Evolutionary conservation across 192 early-diverging fungal genomes (phyloP), one percentile per base, ranked within the genome.

Genomic region (Gryganskiella cystojenkinii): DNA sequence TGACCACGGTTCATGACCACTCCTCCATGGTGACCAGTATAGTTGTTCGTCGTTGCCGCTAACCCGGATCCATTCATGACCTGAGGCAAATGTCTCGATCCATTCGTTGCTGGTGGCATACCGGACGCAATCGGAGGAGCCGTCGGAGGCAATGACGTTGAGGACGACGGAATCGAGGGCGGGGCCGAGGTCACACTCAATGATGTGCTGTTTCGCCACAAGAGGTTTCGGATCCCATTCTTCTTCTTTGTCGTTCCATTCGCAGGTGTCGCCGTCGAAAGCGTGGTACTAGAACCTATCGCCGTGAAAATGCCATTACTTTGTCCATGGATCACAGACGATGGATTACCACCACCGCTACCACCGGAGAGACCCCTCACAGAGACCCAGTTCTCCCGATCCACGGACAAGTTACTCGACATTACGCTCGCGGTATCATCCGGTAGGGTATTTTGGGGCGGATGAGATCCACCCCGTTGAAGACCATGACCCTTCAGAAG

Each of bases 341-440:
- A n/a, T n/a, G n/a, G 40, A 61, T n/a, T 27, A 28, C 59, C 44
- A 50, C 33, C 44, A 7, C 15, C 28, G 9, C 42, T 35, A 9
- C 61, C 44, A 6, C 67, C 57, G 17, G 58, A 52, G 25, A 64
- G 20, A 51, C 63, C 49, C 5, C 37, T 58, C 10, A 56, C 56
- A 11, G 71, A 64, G 24, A 78, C 42, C 74, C 74, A 78, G 34
- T 55, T 58, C 42, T 78, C 74, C 19, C 74, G 74, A 27, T 78
- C 74, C 0, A 78, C 37, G n/a, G 74, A 78, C 44, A 69, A 20
- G 33, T 78, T 78, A 25, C 74, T 78, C 3, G 74, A 78, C 66
- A 78, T 64, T 25, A 78, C 66, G 30, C 74, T 78, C 9, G 43
- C 74, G n/a, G 37, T 69, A 42, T 78, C 74, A 9, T 78, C 74